These are phyloP conservation scores for Pythium scleroteichum DNA, from an alignment of 352 stramenopile genomes.

Conservation along the genomic window DNA sequence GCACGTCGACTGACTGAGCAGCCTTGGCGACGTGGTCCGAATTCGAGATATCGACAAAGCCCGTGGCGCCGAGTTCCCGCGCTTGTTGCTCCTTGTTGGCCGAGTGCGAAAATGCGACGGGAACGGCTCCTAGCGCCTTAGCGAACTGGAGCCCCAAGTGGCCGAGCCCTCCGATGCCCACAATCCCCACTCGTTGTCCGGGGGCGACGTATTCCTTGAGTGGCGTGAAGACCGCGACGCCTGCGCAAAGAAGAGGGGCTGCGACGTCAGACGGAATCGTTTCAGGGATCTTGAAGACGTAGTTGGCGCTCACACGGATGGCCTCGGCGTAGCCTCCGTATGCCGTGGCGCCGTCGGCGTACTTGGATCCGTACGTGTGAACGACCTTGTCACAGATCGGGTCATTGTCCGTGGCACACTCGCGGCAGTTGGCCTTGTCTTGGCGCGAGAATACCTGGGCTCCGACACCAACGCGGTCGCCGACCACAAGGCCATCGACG, in stretches of 20 bases:
- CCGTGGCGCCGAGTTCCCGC: too few species aligned
- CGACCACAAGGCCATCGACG: slow-evolving; percentile 65
- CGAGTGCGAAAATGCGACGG: slow-evolving; percentile 67
- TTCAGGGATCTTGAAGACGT: slow-evolving; percentile 77
- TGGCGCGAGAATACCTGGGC: slow-evolving; percentile 70
- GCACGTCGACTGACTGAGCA: slow-evolving; percentile 45
- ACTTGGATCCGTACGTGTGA: slow-evolving; percentile 54
- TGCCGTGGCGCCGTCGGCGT: slow-evolving; percentile 33
- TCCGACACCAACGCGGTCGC: slow-evolving; percentile 78
- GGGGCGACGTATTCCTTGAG: slow-evolving; percentile 51
- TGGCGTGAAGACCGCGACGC: slow-evolving; percentile 79
- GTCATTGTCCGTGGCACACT: slow-evolving; percentile 58
- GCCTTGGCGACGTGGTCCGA: slow-evolving; percentile 32
- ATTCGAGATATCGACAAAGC: slow-evolving; percentile 20
- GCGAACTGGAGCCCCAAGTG: slow-evolving; percentile 86
- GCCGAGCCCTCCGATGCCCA: slow-evolving; percentile 85
- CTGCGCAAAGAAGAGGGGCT: slow-evolving; percentile 81
- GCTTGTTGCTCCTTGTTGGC: slow-evolving; percentile 59
- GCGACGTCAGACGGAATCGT: slow-evolving; percentile 32
- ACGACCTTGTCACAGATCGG: slow-evolving; percentile 53
- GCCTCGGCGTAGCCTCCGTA: slow-evolving; percentile 73
- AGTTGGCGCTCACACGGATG: slow-evolving; percentile 61
- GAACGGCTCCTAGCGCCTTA: slow-evolving; percentile 58
- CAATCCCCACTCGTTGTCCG: slow-evolving; percentile 61
- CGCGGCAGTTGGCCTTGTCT: slow-evolving; percentile 62